A percentile compares a stretch with the other conserved stretches of the same genome.
Evolutionary conservation across 2,329 filamentous ascomycete species (phyloP).

Genomic region (Colletotrichum sp.): DNA sequence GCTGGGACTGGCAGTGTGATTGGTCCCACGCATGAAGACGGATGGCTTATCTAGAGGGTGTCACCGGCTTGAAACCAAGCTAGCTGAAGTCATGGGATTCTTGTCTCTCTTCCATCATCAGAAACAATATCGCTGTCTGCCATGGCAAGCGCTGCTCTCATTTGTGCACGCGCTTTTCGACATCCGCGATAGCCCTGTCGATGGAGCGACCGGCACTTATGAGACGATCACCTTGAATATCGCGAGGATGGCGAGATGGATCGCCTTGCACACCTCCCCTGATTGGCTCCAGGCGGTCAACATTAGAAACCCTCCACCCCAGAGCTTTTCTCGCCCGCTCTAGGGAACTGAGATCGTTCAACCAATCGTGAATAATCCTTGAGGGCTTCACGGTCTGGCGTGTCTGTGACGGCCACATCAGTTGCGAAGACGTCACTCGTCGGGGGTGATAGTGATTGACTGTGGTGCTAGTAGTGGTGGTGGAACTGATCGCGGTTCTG

Average conservation of each 20-base stretch:
- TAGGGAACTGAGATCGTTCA: not conserved
- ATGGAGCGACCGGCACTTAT: slow-evolving; percentile 1
- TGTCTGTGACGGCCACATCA: not conserved
- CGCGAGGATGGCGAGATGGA: not conserved
- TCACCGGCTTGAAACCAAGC: slow-evolving; percentile 15
- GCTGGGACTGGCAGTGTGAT: not conserved
- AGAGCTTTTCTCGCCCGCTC: not conserved
- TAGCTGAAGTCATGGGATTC: slow-evolving; percentile 19
- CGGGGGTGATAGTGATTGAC: not conserved
- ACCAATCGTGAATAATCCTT: not conserved
- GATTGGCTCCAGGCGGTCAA: not conserved
- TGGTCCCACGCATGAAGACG: not conserved
- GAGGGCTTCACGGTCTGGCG: not conserved
- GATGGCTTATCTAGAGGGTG: slow-evolving; percentile 15
- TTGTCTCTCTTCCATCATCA: slow-evolving; percentile 15
- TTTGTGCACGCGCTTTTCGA: not conserved
- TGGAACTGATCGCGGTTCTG: not conserved
- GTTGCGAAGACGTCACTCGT: not conserved
- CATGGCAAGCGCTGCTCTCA: not conserved
- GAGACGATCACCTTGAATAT: not conserved
- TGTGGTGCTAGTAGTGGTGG: not conserved
- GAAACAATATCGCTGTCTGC: slow-evolving; percentile 4
- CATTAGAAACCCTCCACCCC: not conserved
- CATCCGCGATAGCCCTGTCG: slow-evolving; percentile 6
- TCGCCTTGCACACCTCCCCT: not conserved